Percentiles rank a stretch among this genome's conserved stretches.
phyloP scores from a whole-genome alignment of 768 basidiomycete species.

The Calocybe gangraenosa region DNA sequence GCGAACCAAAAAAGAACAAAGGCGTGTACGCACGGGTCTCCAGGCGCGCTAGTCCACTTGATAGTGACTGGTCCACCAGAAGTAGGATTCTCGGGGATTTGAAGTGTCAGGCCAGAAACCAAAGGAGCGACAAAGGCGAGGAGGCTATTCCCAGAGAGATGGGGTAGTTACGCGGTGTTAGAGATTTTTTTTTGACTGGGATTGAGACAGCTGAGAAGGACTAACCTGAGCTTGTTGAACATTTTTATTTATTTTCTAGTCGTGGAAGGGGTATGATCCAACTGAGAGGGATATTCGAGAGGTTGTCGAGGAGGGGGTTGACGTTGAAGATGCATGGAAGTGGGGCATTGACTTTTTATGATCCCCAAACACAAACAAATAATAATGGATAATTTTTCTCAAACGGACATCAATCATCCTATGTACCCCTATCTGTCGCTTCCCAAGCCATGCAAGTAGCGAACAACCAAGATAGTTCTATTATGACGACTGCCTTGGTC shows the following conservation, averaged over 20 bases:
- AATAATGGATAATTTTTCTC: no score
- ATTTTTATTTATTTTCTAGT: constrained; percentile 29
- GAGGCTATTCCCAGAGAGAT: constrained; percentile 29
- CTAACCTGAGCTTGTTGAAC: constrained; percentile 48
- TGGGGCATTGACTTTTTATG: constrained; percentile 20
- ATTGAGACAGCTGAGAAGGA: neutral
- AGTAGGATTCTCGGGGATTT: constrained; percentile 17
- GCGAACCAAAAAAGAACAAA: neutral
- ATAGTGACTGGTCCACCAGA: constrained; percentile 34
- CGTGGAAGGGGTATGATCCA: constrained; percentile 18
- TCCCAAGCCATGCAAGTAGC: no score
- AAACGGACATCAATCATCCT: no score
- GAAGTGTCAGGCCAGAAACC: constrained; percentile 45
- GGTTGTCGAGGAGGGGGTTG: constrained; percentile 17
- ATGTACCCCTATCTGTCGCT: no score
- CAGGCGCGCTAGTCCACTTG: constrained; percentile 37
- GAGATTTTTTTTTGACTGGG: neutral
- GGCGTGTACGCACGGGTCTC: constrained; percentile 38
- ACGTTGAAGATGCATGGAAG: constrained; percentile 7
- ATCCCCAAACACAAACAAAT: constrained; percentile 26
- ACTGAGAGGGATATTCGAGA: constrained; percentile 19
- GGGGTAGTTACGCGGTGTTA: neutral
- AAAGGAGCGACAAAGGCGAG: constrained; percentile 42
- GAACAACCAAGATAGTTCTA: no score
- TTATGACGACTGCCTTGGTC: no score